These are phyloP conservation scores for Ogataea glucozyma DNA, from an alignment of 805 yeast species.

Conservation along the genomic window DNA sequence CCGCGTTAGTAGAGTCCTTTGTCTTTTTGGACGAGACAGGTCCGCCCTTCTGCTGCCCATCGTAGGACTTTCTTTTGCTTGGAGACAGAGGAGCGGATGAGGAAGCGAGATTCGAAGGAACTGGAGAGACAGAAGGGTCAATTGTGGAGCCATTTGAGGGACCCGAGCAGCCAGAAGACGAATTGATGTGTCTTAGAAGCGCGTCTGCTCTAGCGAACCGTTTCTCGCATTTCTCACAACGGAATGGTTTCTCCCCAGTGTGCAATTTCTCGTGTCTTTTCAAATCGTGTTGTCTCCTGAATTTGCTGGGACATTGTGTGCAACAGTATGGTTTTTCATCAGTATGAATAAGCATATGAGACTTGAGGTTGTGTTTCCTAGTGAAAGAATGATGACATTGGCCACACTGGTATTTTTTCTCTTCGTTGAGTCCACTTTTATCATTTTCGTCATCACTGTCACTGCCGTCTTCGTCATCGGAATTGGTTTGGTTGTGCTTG, in stretches of 20 bases:
- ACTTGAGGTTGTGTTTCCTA: constrained; percentile 71
- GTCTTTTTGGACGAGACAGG: constrained; percentile 12
- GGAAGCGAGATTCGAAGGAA: constrained; percentile 13
- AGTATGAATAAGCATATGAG: constrained; percentile 70
- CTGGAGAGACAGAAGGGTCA: constrained; percentile 19
- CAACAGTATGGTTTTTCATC: constrained; percentile 65
- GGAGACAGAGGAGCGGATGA: constrained; percentile 5
- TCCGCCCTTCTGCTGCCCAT: constrained; percentile 9
- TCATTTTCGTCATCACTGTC: constrained; percentile 19
- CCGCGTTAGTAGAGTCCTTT: constrained; percentile 19
- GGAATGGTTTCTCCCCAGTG: constrained; percentile 71
- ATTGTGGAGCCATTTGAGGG: constrained; percentile 10
- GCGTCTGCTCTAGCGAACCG: constrained; percentile 78
- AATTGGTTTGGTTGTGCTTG: constrained; percentile 13
- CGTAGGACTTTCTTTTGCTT: constrained; percentile 16
- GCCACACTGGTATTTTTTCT: constrained; percentile 51
- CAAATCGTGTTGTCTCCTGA: constrained; percentile 74
- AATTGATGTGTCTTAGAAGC: constrained; percentile 62
- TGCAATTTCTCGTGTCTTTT: constrained; percentile 75
- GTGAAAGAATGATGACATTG: constrained; percentile 66
- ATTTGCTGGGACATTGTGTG: constrained; percentile 56
- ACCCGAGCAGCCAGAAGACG: constrained; percentile 32
- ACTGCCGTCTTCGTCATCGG: constrained; percentile 14
- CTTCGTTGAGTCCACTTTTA: constrained; percentile 19
- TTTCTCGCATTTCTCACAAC: constrained; percentile 60